phyloP scores from a whole-genome alignment of 2,329 filamentous ascomycete genomes.

The Aureobasidium namibiae region DNA sequence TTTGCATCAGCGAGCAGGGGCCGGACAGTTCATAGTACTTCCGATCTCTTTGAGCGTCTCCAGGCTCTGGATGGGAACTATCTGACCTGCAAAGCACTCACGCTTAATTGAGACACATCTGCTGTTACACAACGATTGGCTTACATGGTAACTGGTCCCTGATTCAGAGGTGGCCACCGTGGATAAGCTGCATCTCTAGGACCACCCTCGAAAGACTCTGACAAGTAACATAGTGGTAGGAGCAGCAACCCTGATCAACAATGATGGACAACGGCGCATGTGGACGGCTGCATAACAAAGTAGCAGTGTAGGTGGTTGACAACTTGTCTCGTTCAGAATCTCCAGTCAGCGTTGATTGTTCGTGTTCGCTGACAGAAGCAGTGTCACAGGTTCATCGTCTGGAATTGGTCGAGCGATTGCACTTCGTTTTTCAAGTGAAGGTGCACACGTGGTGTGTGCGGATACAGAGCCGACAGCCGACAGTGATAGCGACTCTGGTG shows the following conservation, averaged over 20 bases:
- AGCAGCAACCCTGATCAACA: neutral
- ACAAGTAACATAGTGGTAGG: neutral
- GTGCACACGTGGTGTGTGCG: constrained; percentile 23
- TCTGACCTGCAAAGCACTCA: neutral
- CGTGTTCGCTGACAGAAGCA: neutral
- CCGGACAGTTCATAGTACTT: neutral
- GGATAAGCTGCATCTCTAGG: neutral
- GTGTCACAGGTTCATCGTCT: constrained; percentile 21
- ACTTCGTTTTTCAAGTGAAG: constrained; percentile 23
- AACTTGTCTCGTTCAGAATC: neutral
- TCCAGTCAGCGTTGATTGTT: neutral
- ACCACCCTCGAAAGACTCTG: neutral
- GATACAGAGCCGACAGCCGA: constrained; percentile 20
- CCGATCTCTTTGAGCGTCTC: neutral
- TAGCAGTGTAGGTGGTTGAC: constrained; percentile 11
- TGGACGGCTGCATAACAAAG: constrained; percentile 10
- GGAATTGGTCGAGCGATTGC: constrained; percentile 26
- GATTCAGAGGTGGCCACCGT: neutral
- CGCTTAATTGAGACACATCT: neutral
- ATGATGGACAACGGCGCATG: neutral
- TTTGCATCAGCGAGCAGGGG: neutral
- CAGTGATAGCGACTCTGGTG: neutral
- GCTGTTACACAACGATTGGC: neutral
- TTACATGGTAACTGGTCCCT: neutral
- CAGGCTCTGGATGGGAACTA: neutral